Evolutionary conservation across 805 yeast genomes (phyloP).

Genomic region (Cyberlindnera euphorbiae): DNA sequence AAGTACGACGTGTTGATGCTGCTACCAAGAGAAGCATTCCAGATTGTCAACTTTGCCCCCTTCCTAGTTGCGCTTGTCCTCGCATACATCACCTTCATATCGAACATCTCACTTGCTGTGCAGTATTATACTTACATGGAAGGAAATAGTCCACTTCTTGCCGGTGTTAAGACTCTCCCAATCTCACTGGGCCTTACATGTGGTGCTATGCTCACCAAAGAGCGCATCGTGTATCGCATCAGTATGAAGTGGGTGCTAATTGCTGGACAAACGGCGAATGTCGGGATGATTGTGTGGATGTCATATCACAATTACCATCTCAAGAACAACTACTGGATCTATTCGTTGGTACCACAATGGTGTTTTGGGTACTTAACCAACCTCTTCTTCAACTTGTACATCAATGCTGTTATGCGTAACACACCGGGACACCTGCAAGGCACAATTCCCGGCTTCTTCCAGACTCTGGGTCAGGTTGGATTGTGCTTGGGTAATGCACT

Average conservation of each 20-base stretch:
- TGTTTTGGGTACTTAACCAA: slow-evolving; percentile 27
- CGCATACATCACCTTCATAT: slow-evolving; percentile 21
- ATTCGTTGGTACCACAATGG: slow-evolving; percentile 21
- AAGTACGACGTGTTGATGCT: slow-evolving; percentile 18
- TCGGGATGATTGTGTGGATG: slow-evolving; percentile 16
- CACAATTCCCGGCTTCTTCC: slow-evolving; percentile 32
- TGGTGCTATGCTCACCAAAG: slow-evolving; percentile 26
- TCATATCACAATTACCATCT: slow-evolving; percentile 19
- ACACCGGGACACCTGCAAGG: slow-evolving; percentile 38
- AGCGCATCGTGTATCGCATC: slow-evolving; percentile 15
- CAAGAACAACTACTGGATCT: slow-evolving; percentile 27
- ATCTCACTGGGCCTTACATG: slow-evolving; percentile 27
- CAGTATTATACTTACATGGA: slow-evolving; percentile 28
- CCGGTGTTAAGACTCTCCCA: slow-evolving; percentile 34
- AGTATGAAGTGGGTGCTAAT: slow-evolving; percentile 24
- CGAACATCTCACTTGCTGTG: slow-evolving; percentile 15
- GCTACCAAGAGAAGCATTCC: slow-evolving; percentile 28
- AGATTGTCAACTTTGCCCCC: slow-evolving; percentile 25
- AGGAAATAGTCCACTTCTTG: slow-evolving; percentile 27
- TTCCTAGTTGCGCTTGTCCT: slow-evolving; percentile 20
- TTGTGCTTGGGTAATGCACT: slow-evolving; percentile 28
- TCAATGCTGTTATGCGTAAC: slow-evolving; percentile 27
- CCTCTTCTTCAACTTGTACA: slow-evolving; percentile 31
- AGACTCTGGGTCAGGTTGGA: slow-evolving; percentile 33
- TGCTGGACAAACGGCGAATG: neutral